phyloP scores from a whole-genome alignment of 176 grass and related monocot genomes.

The Carex pumila region DNA sequence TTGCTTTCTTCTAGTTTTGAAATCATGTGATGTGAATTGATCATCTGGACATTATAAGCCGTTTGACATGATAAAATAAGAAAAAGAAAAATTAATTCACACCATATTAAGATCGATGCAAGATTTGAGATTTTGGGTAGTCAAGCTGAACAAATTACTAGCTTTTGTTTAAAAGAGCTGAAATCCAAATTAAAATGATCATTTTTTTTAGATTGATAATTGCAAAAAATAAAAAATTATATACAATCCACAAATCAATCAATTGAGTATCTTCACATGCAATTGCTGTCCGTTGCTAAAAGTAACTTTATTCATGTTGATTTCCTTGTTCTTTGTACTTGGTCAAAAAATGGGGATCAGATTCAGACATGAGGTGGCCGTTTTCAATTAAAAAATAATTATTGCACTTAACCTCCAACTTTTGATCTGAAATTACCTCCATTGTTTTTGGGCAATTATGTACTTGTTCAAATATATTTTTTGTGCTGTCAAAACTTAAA shows the following conservation, averaged over 20 bases:
- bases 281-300: too few species aligned
- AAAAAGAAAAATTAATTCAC: neutral
- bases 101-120: neutral
- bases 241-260: neutral
- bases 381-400: too few species aligned
- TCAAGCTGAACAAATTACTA: neutral
- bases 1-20: neutral
- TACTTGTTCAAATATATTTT: too few species aligned
- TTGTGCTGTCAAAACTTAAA: too few species aligned
- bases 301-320: too few species aligned
- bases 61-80: neutral
- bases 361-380: too few species aligned
- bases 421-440: too few species aligned
- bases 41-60: neutral
- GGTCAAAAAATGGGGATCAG: too few species aligned
- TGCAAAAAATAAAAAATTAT: neutral
- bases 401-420: too few species aligned
- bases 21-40: slow-evolving; percentile 2
- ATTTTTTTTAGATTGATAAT: neutral
- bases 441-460: too few species aligned
- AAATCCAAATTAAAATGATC: neutral
- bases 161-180: neutral
- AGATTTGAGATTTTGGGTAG: neutral
- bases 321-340: too few species aligned
- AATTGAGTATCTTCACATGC: neutral